Evolutionary conservation across 106 monocot genomes (phyloP), one percentile per base, ranked within the genome.

Genomic region (Dioscorea dumetorum): DNA sequence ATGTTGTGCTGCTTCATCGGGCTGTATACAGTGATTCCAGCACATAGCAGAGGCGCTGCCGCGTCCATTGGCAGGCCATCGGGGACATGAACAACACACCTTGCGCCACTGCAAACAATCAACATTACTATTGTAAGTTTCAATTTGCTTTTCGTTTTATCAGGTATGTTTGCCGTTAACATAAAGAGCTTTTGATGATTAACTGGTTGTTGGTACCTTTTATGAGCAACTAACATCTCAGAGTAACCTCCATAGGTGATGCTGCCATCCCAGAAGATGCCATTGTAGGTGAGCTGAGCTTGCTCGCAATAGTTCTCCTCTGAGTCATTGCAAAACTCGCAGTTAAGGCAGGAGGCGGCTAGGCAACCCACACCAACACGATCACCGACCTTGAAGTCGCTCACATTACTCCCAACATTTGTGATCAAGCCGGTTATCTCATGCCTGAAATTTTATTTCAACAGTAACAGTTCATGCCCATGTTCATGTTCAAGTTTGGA

Each of bases 211-310:
- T 3, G 12, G 0, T 18, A 94, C 82, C 87, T 78, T 16, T 78
- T 72, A 76, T 94, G 53, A 9, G 94, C 86, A 8, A 94, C 87
- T 3, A 94, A 57, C 82, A 90, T 84, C 1, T 57, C 22, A 24
- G 90, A 94, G 75, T 87, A 94, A 34, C 94, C 94, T 31, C 94
- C 94, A 57, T 90, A 94, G 33, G 94, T 94, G 80, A 82, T 78
- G 86, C 90, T 94, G 1, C 94, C 94, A 24, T 94, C 94, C 86
- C 86, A 94, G 68, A 82, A 94, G 60, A 90, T 31, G 60, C 90
- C 84, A 48, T 82, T 84, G 73, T 87, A 90, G 17, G 90, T 94
- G 76, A 84, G 80, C 71, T 87, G 84, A 19, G 90, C 20, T 50
- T 87, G 49, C 21, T 82, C 86, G 57, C 94, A 94, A 90, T 94